Evolutionary conservation across 1,284 basidiomycete species (phyloP).

Genomic region (Cryptococcus sp.): DNA sequence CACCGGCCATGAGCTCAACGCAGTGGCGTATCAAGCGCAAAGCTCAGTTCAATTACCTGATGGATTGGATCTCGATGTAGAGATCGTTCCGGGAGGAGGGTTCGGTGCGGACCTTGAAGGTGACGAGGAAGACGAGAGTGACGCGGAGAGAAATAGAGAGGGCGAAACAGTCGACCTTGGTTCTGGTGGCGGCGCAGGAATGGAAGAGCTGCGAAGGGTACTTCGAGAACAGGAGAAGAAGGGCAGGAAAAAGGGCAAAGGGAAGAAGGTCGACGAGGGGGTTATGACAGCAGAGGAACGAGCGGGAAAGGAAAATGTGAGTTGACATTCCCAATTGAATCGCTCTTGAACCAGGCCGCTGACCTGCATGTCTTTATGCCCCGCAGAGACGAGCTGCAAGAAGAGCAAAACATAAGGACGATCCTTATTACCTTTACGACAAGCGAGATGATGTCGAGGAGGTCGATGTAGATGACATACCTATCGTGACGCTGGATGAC

Average conservation of each 20-base stretch:
- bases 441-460: constrained; percentile 58
- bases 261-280: constrained; percentile 33
- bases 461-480: constrained; percentile 78
- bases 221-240: constrained; percentile 54
- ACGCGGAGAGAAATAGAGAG: constrained; percentile 42
- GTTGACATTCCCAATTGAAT: constrained; percentile 20
- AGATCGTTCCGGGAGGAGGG: constrained; percentile 65
- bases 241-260: constrained; percentile 43
- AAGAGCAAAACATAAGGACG: constrained; percentile 70
- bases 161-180: constrained; percentile 34
- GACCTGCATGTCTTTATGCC: not conserved
- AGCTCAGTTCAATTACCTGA: constrained; percentile 76
- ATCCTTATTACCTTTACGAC: constrained; percentile 79
- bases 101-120: constrained; percentile 28
- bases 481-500: constrained; percentile 73
- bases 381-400: constrained; percentile 70
- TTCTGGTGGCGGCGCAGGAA: constrained; percentile 46
- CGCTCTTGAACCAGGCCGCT: not conserved
- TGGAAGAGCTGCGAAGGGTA: constrained; percentile 52
- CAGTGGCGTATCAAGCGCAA: constrained; percentile 79
- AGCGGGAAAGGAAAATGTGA: constrained; percentile 45
- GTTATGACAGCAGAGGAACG: constrained; percentile 44
- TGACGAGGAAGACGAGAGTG: constrained; percentile 41
- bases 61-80: constrained; percentile 78
- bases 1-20: constrained; percentile 76